Percentiles rank a stretch among this genome's conserved stretches.
Evolutionary conservation across 1,284 basidiomycete species (phyloP).

Genomic region (Exobasidium cylindrosporum): DNA sequence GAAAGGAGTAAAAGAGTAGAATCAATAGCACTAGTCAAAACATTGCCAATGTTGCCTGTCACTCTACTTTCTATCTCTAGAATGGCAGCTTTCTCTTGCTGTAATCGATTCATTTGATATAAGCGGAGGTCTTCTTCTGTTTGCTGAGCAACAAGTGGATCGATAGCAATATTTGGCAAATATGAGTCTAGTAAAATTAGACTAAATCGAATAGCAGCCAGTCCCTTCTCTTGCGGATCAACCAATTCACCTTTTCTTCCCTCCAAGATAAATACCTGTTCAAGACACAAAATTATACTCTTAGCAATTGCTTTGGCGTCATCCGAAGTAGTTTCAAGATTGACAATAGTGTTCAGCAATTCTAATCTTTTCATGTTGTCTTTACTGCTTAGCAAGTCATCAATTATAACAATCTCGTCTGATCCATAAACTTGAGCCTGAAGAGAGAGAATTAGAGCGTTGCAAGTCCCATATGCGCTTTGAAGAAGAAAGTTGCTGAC

Average conservation of each 20-base stretch:
- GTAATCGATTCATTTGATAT: conserved; percentile 48
- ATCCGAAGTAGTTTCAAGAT: neutral
- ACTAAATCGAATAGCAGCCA: conserved; percentile 59
- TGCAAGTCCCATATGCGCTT: too few relatives aligned
- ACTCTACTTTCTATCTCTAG: neutral
- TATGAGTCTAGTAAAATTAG: conserved; percentile 68
- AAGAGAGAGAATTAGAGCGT: too few relatives aligned
- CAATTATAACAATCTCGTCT: too few relatives aligned
- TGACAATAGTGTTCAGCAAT: too few relatives aligned
- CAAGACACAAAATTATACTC: neutral
- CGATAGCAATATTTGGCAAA: conserved; percentile 80
- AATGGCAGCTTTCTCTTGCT: conserved; percentile 1
- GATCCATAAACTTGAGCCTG: too few relatives aligned
- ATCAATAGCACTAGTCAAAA: neutral
- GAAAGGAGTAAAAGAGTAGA: neutral
- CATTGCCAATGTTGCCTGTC: neutral
- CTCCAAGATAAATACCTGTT: neutral
- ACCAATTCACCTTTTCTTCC: neutral
- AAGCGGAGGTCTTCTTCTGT: conserved; percentile 62
- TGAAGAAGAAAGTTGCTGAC: neutral
- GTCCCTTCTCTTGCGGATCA: neutral
- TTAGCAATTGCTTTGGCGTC: neutral
- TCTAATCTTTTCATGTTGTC: too few relatives aligned
- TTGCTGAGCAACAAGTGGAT: conserved; percentile 73
- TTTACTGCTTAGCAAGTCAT: too few relatives aligned